Percentiles rank a stretch among this genome's conserved stretches.
Evolutionary conservation across 495 filamentous ascomycete species (phyloP).

Genomic region (Halenospora varia): DNA sequence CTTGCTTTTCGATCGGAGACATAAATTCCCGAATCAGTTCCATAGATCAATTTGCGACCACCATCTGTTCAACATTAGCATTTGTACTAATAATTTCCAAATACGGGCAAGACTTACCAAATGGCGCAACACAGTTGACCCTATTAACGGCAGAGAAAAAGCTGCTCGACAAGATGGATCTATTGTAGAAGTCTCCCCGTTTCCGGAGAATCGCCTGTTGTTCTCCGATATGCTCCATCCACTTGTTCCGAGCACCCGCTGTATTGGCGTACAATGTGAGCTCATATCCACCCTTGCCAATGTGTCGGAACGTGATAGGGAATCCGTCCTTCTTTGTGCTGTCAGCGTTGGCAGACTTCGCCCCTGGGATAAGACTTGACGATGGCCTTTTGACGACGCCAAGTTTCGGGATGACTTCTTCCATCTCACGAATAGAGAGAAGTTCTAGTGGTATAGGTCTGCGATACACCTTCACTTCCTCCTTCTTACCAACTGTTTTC

Average conservation of each 20-base stretch:
- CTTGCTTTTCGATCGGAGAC: constrained; percentile 86
- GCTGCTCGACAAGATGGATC: constrained; percentile 74
- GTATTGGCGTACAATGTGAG: constrained; percentile 83
- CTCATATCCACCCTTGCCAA: constrained; percentile 96
- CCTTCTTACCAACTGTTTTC: constrained; percentile 87
- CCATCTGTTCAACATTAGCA: constrained; percentile 57
- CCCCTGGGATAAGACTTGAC: constrained; percentile 77
- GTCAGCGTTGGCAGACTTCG: constrained; percentile 45
- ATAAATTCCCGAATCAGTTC: constrained; percentile 91
- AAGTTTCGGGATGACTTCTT: constrained; percentile 78
- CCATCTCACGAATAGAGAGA: constrained; percentile 92
- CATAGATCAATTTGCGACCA: constrained; percentile 88
- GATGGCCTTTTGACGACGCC: constrained; percentile 85
- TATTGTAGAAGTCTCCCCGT: constrained; percentile 90
- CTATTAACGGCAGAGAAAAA: constrained; percentile 81
- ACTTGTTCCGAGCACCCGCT: constrained; percentile 79
- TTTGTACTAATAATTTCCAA: background rate
- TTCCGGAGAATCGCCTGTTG: constrained; percentile 83
- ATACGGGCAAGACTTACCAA: constrained; percentile 40
- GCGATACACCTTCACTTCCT: constrained; percentile 91
- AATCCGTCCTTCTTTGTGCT: constrained; percentile 68
- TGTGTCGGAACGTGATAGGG: constrained; percentile 96
- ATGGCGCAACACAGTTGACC: constrained; percentile 88
- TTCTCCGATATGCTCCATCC: constrained; percentile 90
- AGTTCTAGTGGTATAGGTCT: constrained; percentile 95